Base-by-base conservation (phyloP, 257 asterid genomes). In the Solanum gandarillasii region DNA sequence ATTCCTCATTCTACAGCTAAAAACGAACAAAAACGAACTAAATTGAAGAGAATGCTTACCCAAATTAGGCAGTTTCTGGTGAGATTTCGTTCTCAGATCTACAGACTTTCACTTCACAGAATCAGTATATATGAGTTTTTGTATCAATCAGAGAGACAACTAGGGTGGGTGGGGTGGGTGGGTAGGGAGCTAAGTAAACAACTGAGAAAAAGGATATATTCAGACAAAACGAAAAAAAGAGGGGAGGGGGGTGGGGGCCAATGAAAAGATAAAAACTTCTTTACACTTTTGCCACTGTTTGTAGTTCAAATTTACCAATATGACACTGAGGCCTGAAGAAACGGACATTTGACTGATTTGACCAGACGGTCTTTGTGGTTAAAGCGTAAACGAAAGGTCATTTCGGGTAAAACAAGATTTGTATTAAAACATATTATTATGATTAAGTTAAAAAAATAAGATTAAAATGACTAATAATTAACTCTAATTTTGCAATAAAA, bases 31-130 rank as follows among this genome's bases (percentile, higher is more conserved):
- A 58, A 31, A 13, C 41, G 21, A 62, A 83, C 55, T 87, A 89
- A 88, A 90, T 86, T 58, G 88, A 39, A 91, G 87, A 75, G 62
- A 83, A 88, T 12, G 88, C 93, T 90, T 71, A 92, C 98, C 92
- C 88, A 79, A 91, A 91, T 87, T 8, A 62, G 70, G 83, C 25
- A 31, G 70, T 31, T n/a, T 79, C 31, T 25, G 25, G 68, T 67
- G 58, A 78, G 72, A 23, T 81, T 43, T 81, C n/a, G 70, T 65
- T 18, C 39, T 82, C 85, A 82, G 85, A 82, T 82, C 85, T 82
- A 82, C 41, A 7, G 27, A 14, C 62, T 21, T 29, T 82, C 41
- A 82, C 43, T 82, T 82, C 29, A 36, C 31, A 82, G 85, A 48
- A 82, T 82, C 67, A 82, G 70, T 82, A 46, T 82, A 46, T 82